Base-by-base conservation (phyloP, 2,329 filamentous ascomycete species). In the Penicillium rolfsii region DNA sequence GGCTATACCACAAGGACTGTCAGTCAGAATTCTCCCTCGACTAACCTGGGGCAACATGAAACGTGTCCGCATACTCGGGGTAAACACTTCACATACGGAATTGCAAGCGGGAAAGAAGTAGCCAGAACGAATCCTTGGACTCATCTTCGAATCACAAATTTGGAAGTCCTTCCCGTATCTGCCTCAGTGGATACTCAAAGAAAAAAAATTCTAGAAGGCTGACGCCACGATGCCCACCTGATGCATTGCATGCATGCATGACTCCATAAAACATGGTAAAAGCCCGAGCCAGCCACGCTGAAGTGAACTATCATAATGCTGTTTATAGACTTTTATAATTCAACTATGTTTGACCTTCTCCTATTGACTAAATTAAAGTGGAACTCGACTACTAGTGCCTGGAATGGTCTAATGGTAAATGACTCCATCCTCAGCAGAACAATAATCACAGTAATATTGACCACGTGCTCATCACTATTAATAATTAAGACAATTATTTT, bases 401-500 rank as follows among this genome's bases (percentile, higher is more conserved):
- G 8, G 12, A 19, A 1, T 49, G 19, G 19, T 30, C 16, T 33
- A 3, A 33, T n/a, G 14, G 22, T 9, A 16, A 7, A 30, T 3
- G 7, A 11, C n/a, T 48, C 5, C 14, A 30, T 30, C 19, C 26
- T 9, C 24, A 30, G 14, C 9, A 30, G 26, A 35, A 5, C n/a
- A 35, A 14, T 16, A 28, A 22, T 35, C 48, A 22, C 28, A 2
- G 28, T 11, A 11, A 4, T 22, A 14, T 50, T 22, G 4, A 14
- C 0, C 5, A 50, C 28, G 2, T 12, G 7, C 8, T 50, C 11
- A 12, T 35, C 11, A 19, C n/a, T 26, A 50, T 6, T 35, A 50
- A 14, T 35, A 33, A 82, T 26, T 43, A 11, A 19, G 8, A 4
- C 12, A n/a, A 11, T 30, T 28, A 28, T 43, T 40, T 56, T 48